Base-by-base conservation (phyloP, 2,329 filamentous ascomycete species). In the Fusarium zealandicum region DNA sequence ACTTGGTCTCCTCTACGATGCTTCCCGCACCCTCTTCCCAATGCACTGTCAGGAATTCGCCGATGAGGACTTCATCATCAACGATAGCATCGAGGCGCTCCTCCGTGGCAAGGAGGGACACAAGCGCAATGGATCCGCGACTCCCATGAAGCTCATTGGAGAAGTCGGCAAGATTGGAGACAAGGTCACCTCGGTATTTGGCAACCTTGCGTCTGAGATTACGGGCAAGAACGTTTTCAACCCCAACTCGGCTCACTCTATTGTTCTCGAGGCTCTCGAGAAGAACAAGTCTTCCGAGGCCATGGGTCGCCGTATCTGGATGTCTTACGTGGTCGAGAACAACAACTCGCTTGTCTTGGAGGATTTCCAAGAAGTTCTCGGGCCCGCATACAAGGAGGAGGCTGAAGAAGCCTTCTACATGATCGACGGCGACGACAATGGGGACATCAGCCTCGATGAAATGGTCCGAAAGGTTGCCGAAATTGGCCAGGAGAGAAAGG, bases 191-290 rank as follows among this genome's bases (percentile, higher is more conserved):
- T 93, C 92, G 2, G 90, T 89, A 0, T 96, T 98, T 72, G 95
- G 95, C 18, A 95, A 96, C 67, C 86, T 98, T 43, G 93, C 95
- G 2, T 90, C 91, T 2, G 95, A 98, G 69, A 93, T 99, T 55
- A 96, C 95, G 0, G 95, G 95, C 62, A 96, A 96, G 77, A 87
- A 96, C 68, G 89, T 97, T 17, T 96, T 98, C 78, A 96, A 97
- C 73, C 89, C 92, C 12, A 93, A 90, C 68, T 90, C 92, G 5
- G 88, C 93, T 1, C 93, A 97, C 72, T 95, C 92, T 0, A 86
- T 98, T 41, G 92, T 98, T 5, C 81, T 96, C 11, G 87, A 96
- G 70, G 95, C 93, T 8, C 80, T 98, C 27, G 93, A 97, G 74
- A 93, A 92, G 76, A 86, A 84, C 36, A 82, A 83, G 54, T 90